Conservation (phyloP, 2,329 filamentous ascomycete genomes). For the Cladophialophora chaetospira region DNA sequence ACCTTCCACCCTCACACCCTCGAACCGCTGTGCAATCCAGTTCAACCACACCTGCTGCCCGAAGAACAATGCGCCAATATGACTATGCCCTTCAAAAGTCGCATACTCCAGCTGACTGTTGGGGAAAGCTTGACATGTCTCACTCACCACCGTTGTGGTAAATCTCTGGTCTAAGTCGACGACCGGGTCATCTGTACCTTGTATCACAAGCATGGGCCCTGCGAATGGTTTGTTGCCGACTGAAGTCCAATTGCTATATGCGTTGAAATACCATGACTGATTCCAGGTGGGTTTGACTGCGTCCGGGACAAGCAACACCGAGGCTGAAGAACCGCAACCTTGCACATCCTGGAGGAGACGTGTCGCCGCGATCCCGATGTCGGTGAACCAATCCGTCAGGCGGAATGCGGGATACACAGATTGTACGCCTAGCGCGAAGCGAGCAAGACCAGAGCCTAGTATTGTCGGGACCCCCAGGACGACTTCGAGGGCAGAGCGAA, state of each 20-base stretch:
- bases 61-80: slow-evolving; percentile 18
- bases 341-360: not conserved
- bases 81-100: not conserved
- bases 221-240: not conserved
- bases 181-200: not conserved
- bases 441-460: too few species aligned
- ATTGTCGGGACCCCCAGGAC: not conserved
- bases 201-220: not conserved
- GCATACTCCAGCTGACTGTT: not conserved
- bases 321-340: not conserved
- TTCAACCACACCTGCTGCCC: not conserved
- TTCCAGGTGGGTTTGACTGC: not conserved
- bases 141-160: not conserved
- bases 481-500: not conserved
- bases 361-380: not conserved
- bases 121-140: not conserved
- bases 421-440: not conserved
- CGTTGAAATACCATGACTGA: not conserved
- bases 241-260: not conserved
- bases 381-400: not conserved
- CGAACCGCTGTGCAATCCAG: not conserved
- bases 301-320: not conserved
- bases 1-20: not conserved
- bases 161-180: not conserved
- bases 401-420: not conserved